phyloP scores from a whole-genome alignment of 148 eudicot genomes.

The Rhododendron kiyosumense region DNA sequence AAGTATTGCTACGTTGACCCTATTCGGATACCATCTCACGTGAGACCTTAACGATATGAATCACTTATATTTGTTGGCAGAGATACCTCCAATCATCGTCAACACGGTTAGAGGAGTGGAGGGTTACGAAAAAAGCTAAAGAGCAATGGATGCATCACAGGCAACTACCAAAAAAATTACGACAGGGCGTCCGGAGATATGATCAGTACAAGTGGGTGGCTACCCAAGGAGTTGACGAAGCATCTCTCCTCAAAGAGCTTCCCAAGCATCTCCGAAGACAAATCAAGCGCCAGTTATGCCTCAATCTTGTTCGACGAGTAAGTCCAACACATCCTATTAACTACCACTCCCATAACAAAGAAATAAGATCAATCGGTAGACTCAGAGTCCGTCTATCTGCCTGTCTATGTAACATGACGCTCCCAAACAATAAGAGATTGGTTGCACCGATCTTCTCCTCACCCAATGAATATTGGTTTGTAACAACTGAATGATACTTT shows the following conservation, averaged over 20 bases:
- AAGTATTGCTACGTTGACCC: neutral
- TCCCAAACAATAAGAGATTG: neutral
- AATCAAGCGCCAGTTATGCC: conserved; percentile 77
- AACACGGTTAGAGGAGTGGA: conserved; percentile 71
- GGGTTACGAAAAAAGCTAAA: conserved; percentile 59
- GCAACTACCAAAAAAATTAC: conserved; percentile 60
- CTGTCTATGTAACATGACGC: neutral
- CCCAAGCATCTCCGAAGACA: conserved; percentile 72
- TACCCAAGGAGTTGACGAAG: conserved; percentile 74
- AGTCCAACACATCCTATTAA: conserved; percentile 3
- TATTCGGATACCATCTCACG: neutral
- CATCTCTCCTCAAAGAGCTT: conserved; percentile 53
- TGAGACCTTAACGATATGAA: neutral
- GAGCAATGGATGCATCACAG: conserved; percentile 91
- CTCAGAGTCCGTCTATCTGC: neutral
- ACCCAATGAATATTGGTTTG: neutral
- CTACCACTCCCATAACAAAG: neutral
- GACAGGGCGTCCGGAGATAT: conserved; percentile 45
- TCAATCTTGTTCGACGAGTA: conserved; percentile 72
- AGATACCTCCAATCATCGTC: conserved; percentile 73
- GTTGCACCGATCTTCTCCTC: neutral
- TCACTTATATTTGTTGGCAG: conserved; percentile 22
- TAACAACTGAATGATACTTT: neutral
- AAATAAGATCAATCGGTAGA: neutral
- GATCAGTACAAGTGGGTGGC: conserved; percentile 78